Evolutionary conservation across 2,329 filamentous ascomycete species (phyloP), one percentile per base, ranked within the genome.

Genomic region (Diaporthe australafricana): DNA sequence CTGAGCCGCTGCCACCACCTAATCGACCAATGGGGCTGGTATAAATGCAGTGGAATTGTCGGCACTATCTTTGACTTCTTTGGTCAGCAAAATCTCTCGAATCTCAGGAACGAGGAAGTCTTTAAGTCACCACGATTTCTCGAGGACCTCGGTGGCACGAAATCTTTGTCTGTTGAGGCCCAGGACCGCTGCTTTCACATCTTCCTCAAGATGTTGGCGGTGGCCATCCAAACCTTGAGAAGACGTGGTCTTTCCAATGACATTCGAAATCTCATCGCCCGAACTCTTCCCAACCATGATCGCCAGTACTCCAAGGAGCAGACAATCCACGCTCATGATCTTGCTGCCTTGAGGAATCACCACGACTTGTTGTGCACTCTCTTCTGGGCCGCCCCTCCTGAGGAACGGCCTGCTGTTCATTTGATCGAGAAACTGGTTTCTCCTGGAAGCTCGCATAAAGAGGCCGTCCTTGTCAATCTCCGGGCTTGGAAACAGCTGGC

Each of bases 41-140:
- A 83, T 47, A 88, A 84, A 73, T 89, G 87, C 75, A 87, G 86
- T 57, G 82, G 84, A 14, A 84, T 92, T 17, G 82, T 92, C 40
- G 89, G 90, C 1, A 83, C 86, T 1, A 86, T 93, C 3, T 93
- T 92, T 74, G 90, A 93, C 79, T 92, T 92, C 77, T 93, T 92
- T 75, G 90, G 89, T 12, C 87, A 87, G 2, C 88, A 90, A 74
- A 86, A 88, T 56, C 84, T 93, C 14, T 86, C 86, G 2, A 88
- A 93, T 78, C 78, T 93, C 52, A 87, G 89, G 47, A 92, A 92
- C 72, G 91, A 93, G 77, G 88, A 91, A 76, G 88, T 86, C 1
- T 88, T 88, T 75, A 84, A 84, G 69, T 92, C 91, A 5, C 89
- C 91, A 0, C 81, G 80, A 3, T 93, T 93, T 67, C 81, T 93